Percentiles rank a stretch among this genome's conserved stretches.
Conservation (phyloP, 257 asterid genomes). For the Solanum chilense region DNA sequence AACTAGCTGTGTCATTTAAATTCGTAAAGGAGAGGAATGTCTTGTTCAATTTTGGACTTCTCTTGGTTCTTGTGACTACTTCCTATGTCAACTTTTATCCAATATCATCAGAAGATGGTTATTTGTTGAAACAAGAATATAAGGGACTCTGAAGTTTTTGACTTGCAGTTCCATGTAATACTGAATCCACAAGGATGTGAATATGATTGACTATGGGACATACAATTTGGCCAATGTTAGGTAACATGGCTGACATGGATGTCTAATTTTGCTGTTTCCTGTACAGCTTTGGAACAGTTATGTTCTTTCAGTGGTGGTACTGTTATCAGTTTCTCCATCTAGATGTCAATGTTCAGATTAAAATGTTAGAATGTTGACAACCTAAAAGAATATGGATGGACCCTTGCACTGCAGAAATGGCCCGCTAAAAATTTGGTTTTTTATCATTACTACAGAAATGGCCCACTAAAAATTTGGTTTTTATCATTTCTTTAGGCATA, state of each 20-base stretch:
- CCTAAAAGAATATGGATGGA: background rate
- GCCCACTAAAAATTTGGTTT: background rate
- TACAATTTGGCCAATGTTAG: background rate
- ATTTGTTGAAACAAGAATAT: background rate
- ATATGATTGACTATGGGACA: background rate
- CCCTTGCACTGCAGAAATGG: background rate
- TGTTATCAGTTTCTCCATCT: background rate
- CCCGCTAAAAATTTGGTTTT: background rate
- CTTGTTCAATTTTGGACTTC: background rate
- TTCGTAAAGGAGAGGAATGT: background rate
- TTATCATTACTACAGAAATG: background rate
- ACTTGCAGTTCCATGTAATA: background rate
- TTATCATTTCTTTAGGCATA: background rate
- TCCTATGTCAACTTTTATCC: background rate
- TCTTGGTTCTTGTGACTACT: background rate
- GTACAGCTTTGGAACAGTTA: background rate
- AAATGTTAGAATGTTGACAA: background rate
- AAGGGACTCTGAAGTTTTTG: background rate
- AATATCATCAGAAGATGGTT: background rate
- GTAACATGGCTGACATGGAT: background rate
- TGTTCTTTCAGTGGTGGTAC: background rate
- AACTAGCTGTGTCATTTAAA: background rate
- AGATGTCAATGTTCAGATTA: background rate
- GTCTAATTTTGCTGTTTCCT: background rate
- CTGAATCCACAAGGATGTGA: background rate